A percentile compares a stretch with the other conserved stretches of the same genome.
These are phyloP conservation scores for Pugionium dolabratum DNA, from an alignment of 345 rosid genomes.

Conservation along the genomic window DNA sequence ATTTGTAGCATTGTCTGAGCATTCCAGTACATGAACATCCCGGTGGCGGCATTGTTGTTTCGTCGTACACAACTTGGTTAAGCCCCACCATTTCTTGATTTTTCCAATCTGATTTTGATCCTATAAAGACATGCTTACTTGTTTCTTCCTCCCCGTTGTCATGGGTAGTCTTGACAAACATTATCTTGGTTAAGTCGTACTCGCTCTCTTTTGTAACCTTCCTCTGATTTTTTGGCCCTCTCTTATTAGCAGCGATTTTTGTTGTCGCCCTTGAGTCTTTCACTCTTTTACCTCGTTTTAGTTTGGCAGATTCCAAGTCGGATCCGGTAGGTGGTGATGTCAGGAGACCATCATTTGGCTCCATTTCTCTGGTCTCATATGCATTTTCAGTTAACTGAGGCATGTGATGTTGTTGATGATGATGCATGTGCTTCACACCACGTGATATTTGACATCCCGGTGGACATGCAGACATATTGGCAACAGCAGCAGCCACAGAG, in stretches of 20 bases:
- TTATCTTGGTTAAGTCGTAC: slow-evolving; percentile 55
- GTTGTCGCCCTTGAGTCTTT: slow-evolving; percentile 59
- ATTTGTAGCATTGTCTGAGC: slow-evolving; percentile 71
- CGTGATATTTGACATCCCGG: slow-evolving; percentile 82
- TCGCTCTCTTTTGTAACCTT: slow-evolving; percentile 80
- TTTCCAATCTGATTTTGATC: slow-evolving; percentile 79
- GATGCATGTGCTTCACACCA: slow-evolving; percentile 80
- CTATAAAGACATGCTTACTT: slow-evolving; percentile 46
- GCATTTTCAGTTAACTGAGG: slow-evolving; percentile 61
- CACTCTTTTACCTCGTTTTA: slow-evolving; percentile 64
- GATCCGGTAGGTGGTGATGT: slow-evolving; percentile 51
- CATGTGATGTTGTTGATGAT: slow-evolving; percentile 60
- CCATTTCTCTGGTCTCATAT: slow-evolving; percentile 61
- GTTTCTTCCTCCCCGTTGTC: slow-evolving; percentile 61
- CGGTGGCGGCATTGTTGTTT: slow-evolving; percentile 86
- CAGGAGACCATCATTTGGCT: slow-evolving; percentile 48
- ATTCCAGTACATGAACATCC: slow-evolving; percentile 92
- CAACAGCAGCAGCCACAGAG: slow-evolving; percentile 46
- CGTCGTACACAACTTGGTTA: slow-evolving; percentile 90
- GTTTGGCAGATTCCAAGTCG: slow-evolving; percentile 56
- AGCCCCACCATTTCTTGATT: slow-evolving; percentile 77
- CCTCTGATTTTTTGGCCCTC: slow-evolving; percentile 59
- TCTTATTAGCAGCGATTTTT: slow-evolving; percentile 53
- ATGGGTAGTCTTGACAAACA: slow-evolving; percentile 57
- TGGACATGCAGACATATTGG: slow-evolving; percentile 59